A percentile compares a stretch with the other conserved stretches of the same genome.
phyloP scores from a whole-genome alignment of 2,329 filamentous ascomycete species.

The Phaeosphaeriaceae sp. region DNA sequence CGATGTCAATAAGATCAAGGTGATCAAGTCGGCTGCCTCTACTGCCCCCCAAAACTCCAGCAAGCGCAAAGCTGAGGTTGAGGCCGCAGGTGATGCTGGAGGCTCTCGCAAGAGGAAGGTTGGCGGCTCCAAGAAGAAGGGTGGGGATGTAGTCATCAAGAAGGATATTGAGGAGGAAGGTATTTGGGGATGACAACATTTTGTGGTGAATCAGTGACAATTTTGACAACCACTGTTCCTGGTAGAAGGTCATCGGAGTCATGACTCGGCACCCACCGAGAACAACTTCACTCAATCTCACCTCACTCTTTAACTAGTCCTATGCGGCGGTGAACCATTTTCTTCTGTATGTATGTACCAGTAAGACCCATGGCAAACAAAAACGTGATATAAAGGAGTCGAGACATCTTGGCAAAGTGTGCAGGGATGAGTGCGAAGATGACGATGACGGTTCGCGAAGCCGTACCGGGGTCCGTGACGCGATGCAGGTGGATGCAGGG shows the following conservation, averaged over 20 bases:
- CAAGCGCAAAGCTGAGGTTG: constrained; percentile 27
- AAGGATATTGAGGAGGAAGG: constrained; percentile 6
- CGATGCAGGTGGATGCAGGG: background rate
- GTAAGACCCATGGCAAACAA: too few species aligned
- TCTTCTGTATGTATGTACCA: too few species aligned
- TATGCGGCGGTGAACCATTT: too few species aligned
- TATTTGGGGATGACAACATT: background rate
- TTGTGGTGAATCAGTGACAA: too few species aligned
- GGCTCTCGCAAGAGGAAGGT: constrained; percentile 24
- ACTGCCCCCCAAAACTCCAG: constrained; percentile 20
- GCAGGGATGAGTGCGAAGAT: background rate
- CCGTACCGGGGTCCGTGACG: too few species aligned
- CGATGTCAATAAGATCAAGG: constrained; percentile 31
- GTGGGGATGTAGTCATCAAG: constrained; percentile 3
- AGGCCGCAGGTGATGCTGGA: constrained; percentile 3
- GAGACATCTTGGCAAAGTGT: background rate
- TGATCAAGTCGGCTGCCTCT: constrained; percentile 9
- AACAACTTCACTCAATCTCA: too few species aligned
- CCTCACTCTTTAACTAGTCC: too few species aligned
- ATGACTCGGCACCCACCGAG: too few species aligned
- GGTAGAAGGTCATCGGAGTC: too few species aligned
- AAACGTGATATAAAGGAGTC: too few species aligned
- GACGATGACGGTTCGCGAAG: background rate
- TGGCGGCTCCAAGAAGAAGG: constrained; percentile 18
- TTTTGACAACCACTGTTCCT: too few species aligned